Conservation (phyloP, 495 filamentous ascomycete genomes). For the Letharia lupina region DNA sequence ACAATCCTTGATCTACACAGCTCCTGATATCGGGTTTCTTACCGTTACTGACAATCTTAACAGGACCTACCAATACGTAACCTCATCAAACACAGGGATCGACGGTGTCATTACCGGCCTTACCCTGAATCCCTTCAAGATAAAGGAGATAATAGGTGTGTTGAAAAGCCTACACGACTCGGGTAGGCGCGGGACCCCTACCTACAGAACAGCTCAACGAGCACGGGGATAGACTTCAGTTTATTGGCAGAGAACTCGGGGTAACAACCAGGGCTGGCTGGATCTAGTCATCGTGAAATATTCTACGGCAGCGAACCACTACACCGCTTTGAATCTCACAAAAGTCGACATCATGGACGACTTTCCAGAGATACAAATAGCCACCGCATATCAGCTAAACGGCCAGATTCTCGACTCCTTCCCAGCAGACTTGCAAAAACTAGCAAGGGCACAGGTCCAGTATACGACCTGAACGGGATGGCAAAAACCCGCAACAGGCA, state of each 20-base stretch:
- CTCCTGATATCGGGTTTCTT: too few species aligned
- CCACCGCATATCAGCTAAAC: slow-evolving; percentile 29
- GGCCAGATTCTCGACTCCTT: slow-evolving; percentile 45
- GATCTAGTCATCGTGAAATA: slow-evolving; percentile 41
- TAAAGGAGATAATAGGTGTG: slow-evolving; percentile 67
- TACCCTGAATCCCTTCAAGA: slow-evolving; percentile 9
- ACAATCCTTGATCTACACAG: too few species aligned
- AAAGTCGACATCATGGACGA: slow-evolving; percentile 84
- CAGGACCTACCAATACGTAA: too few species aligned
- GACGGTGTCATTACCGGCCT: too few species aligned
- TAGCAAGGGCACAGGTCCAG: slow-evolving; percentile 51
- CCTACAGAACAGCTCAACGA: slow-evolving; percentile 70
- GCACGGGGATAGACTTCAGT: slow-evolving; percentile 55
- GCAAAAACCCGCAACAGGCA: slow-evolving; percentile 59
- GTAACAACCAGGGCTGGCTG: slow-evolving; percentile 51
- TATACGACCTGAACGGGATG: slow-evolving; percentile 76
- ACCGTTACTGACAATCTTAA: too few species aligned
- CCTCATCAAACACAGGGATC: too few species aligned
- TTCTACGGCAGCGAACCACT: slow-evolving; percentile 60
- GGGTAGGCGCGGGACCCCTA: slow-evolving; percentile 76
- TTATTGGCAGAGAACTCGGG: slow-evolving; percentile 59
- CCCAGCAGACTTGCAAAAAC: slow-evolving; percentile 58
- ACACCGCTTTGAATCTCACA: slow-evolving; percentile 73
- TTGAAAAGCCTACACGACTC: slow-evolving; percentile 74
- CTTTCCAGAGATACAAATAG: slow-evolving; percentile 73